phyloP scores from a whole-genome alignment of 768 basidiomycete genomes.

The Panus rudis region DNA sequence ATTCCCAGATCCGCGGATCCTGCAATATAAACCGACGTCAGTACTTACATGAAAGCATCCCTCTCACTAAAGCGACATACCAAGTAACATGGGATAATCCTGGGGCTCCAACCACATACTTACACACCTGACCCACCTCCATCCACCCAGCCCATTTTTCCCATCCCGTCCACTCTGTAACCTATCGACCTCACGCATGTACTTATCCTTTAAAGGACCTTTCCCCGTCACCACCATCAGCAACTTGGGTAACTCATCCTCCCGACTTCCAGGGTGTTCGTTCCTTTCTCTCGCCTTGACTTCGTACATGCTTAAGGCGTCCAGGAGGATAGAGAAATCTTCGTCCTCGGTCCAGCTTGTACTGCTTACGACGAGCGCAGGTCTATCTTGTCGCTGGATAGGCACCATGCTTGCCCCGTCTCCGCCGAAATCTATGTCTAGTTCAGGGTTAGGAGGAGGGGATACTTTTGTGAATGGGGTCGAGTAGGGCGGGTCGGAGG shows the following conservation, averaged over 20 bases:
- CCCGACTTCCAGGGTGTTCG: too few relatives aligned
- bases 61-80: conserved; percentile 33
- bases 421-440: conserved; percentile 16
- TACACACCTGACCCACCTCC: conserved; percentile 73
- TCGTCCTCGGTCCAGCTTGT: conserved; percentile 99
- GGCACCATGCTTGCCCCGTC: conserved; percentile 32
- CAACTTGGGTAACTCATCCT: conserved; percentile 66
- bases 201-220: conserved; percentile 66
- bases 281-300: conserved; percentile 35
- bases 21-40: conserved; percentile 21
- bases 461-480: conserved; percentile 53
- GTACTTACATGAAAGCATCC: neutral
- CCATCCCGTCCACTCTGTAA: conserved; percentile 41
- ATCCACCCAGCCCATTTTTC: conserved; percentile 30
- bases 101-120: conserved; percentile 85
- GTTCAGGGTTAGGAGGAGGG: conserved; percentile 9
- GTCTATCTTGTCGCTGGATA: conserved; percentile 59
- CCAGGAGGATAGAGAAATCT: conserved; percentile 80
- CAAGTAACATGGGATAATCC: conserved; percentile 85
- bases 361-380: conserved; percentile 82
- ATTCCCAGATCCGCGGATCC: conserved; percentile 91
- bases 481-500: conserved; percentile 46
- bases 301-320: conserved; percentile 71
- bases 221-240: conserved; percentile 88
- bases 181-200: conserved; percentile 61